phyloP scores from a whole-genome alignment of 192 early-diverging fungal genomes.

The Irineochytrium annulatum region DNA sequence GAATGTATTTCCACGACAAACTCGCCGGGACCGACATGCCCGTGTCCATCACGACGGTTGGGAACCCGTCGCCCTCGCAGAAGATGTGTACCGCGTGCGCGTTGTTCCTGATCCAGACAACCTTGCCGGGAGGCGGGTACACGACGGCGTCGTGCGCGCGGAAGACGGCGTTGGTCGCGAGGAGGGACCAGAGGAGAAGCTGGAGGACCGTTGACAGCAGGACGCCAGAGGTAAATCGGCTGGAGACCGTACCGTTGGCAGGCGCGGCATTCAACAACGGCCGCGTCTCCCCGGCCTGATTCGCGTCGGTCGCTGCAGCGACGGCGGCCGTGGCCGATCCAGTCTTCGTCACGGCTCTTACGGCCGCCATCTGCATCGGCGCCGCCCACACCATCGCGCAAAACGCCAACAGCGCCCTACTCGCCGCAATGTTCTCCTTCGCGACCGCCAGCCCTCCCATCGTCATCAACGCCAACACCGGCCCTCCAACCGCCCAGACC shows the following conservation, averaged over 20 bases:
- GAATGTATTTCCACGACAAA: conserved; percentile 5
- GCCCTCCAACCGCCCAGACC: too few species aligned
- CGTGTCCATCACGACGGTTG: conserved; percentile 20
- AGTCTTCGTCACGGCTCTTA: too few species aligned
- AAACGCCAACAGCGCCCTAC: neutral
- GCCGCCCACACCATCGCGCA: neutral
- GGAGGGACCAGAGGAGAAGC: neutral
- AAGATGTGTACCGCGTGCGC: neutral
- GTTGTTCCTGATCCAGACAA: conserved; percentile 2
- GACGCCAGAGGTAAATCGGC: neutral
- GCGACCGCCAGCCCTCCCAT: too few species aligned
- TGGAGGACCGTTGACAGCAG: neutral
- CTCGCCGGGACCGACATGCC: conserved; percentile 3
- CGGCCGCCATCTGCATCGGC: neutral
- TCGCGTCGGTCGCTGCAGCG: neutral
- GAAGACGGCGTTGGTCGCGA: neutral
- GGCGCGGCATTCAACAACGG: neutral
- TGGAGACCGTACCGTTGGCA: neutral
- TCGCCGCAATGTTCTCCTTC: neutral
- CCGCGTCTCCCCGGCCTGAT: neutral
- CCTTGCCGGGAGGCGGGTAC: conserved; percentile 3
- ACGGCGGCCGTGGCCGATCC: neutral
- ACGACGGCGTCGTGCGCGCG: neutral
- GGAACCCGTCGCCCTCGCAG: conserved; percentile 3
- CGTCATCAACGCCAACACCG: too few species aligned